A percentile compares a stretch with the other conserved stretches of the same genome.
Evolutionary conservation across 2,329 filamentous ascomycete genomes (phyloP).

Genomic region (Microsporum canis): DNA sequence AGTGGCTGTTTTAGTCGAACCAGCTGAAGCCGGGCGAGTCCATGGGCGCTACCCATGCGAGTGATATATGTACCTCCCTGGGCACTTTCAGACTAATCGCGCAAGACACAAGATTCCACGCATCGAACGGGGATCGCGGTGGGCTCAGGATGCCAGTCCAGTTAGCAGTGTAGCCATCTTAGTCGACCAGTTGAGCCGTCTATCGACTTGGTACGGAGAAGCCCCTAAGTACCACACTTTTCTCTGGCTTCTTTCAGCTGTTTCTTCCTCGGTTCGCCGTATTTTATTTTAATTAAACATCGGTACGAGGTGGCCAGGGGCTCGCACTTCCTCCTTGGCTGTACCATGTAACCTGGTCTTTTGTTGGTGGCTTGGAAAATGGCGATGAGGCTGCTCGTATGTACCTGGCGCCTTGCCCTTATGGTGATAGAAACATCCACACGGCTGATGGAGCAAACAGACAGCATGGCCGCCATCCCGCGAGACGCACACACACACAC

Average conservation of each 20-base stretch:
- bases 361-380: background rate
- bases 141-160: background rate
- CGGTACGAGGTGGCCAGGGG: background rate
- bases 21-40: background rate
- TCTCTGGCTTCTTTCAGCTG: no score
- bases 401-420: background rate
- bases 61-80: background rate
- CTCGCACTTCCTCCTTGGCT: background rate
- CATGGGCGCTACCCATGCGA: background rate
- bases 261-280: background rate
- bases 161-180: no score
- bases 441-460: background rate
- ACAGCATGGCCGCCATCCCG: background rate
- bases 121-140: background rate
- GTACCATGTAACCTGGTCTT: background rate
- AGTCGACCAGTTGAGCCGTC: no score
- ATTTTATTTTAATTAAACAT: slow-evolving; percentile 3
- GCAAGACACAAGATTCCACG: background rate
- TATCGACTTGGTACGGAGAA: no score
- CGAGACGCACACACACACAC: background rate
- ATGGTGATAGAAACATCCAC: background rate
- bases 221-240: no score
- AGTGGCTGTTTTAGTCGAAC: background rate
- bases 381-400: background rate
- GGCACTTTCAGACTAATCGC: background rate